Evolutionary conservation across 2,329 filamentous ascomycete species (phyloP), one percentile per base, ranked within the genome.

Genomic region (Fusarium camptoceras): DNA sequence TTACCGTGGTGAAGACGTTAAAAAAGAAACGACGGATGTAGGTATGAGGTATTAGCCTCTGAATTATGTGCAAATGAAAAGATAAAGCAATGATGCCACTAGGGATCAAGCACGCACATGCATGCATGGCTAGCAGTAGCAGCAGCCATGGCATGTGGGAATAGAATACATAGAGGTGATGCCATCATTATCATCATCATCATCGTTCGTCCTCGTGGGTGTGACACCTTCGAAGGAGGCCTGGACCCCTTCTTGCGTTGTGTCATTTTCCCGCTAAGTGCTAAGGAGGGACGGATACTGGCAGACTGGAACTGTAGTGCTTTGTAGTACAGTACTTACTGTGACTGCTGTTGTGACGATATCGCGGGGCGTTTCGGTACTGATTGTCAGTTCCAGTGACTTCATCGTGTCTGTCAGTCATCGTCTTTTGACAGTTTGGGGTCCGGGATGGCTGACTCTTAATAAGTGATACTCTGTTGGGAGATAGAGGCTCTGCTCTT

Each of bases 61-160:
- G 16, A 20, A 16, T 16, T 22, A 58, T 67, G 57, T 48, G 55
- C 50, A 42, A 53, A 57, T 47, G 41, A 55, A 47, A 48, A 34
- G 41, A 43, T 31, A 54, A 70, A 68, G 41, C 37, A 39, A 71
- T 70, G 68, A 65, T 71, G 64, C 64, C 64, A 71, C 59, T 57
- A 59, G 28, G 37, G 46, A 64, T 28, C 34, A 7, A 51, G 61
- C 34, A 37, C 18, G 53, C 58, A 61, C 30, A 66, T 66, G 63
- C 30, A 66, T 66, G 63, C 61, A 60, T 61, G 20, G 28, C 54
- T 50, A 31, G 44, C 20, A 39, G 27, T 42, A 47, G 54, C 66
- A 31, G 34, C 10, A 37, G 34, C 34, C 34, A 70, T 63, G 61
- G 50, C n/a, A 39, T 51, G 66, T 66, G 15, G 39, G 41, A 61